A percentile compares a stretch with the other conserved stretches of the same genome.
Conservation (phyloP, 306 rosid species). For the Sesbania bispinosa region DNA sequence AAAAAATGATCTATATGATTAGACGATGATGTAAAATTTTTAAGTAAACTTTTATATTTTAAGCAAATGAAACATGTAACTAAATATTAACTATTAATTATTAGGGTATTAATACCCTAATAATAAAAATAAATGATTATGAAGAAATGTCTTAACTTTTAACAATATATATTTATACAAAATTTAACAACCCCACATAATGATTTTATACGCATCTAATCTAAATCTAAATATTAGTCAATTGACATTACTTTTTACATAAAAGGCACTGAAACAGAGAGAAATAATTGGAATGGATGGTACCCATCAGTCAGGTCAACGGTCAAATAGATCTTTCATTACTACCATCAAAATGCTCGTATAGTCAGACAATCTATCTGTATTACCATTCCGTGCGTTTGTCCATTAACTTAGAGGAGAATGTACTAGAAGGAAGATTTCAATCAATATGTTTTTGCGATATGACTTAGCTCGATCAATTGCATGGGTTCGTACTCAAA, state of each 20-base stretch:
- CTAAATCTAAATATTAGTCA: no score
- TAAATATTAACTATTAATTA: no score
- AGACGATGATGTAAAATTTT: no score
- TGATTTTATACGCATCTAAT: no score
- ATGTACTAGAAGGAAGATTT: conserved; percentile 31
- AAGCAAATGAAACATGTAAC: no score
- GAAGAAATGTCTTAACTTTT: no score
- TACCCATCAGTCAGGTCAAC: conserved; percentile 41
- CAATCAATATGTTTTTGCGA: conserved; percentile 19
- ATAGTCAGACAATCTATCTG: conserved; percentile 40
- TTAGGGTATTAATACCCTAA: no score
- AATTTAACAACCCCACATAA: no score
- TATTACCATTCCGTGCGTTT: conserved; percentile 37
- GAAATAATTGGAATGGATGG: conserved; percentile 18
- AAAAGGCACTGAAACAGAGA: not conserved
- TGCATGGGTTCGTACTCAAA: conserved; percentile 28
- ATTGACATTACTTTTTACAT: not conserved
- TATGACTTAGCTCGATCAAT: conserved; percentile 22
- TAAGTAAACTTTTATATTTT: no score
- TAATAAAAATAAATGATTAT: no score
- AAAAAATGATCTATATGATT: no score
- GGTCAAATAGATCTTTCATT: conserved; percentile 38
- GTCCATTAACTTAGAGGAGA: conserved; percentile 44
- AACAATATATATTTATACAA: no score
- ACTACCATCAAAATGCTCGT: conserved; percentile 36